Base-by-base conservation (phyloP, 1,284 basidiomycete species). In the Volvariella surrecta region DNA sequence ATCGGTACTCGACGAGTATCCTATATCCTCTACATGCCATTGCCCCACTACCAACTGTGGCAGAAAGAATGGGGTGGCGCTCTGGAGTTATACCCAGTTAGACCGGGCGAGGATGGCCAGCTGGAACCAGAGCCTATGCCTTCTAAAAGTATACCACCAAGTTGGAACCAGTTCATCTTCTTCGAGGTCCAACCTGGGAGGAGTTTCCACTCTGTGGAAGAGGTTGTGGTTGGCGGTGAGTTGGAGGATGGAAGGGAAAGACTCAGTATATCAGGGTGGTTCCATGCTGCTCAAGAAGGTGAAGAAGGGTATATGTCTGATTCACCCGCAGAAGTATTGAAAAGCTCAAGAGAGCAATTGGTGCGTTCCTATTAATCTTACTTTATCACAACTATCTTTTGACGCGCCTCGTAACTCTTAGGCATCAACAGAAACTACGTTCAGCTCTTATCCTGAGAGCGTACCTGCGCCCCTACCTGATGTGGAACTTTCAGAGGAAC, bases 121-220 rank as follows among this genome's bases (percentile, higher is more conserved):
- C 64, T 67, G 3, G 86, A 89, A 58, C 86, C 86, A 1, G 72
- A 76, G 44, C 53, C 70, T 13, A 63, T 76, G 0, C 86, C 86
- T 0, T 59, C 65, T 35, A 83, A 80, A 59, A 67, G 63, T 47
- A 78, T 90, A 39, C 76, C 80, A 1, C 89, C 89, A 10, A 83
- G 83, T 52, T 98, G 94, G 92, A 96, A 97, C 57, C 94, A 98
- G 58, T 94, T 97, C 57, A 80, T 96, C 32, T 92, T 98, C 63
- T 99, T 99, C 61, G 87, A 90, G 58, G 82, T 86, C 11, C 86
- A 85, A 67, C 92, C 85, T 0, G 90, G 95, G 0, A 74, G 78
- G 60, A 97, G 92, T 56, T 98, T 98, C 68, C 95, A 99, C 63
- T 89, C 92, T 1, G 95, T 99, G 4, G 90, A 98, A 58, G 95